Evolutionary conservation across 129 eudicot genomes (phyloP).

Genomic region (Escallonia rubra): DNA sequence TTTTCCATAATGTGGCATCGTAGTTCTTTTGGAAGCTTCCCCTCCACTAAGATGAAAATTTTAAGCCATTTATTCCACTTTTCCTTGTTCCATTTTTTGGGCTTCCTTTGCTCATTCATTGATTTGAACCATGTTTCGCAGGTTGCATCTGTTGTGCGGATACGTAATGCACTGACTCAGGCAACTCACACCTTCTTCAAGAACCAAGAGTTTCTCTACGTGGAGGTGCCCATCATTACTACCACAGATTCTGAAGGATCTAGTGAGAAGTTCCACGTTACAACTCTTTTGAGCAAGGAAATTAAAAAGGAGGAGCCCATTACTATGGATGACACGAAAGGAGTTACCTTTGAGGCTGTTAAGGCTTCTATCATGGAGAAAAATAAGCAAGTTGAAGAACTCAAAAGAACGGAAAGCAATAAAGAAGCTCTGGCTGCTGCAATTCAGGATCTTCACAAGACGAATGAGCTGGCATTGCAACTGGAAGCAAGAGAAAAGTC

Average conservation of each 20-base stretch:
- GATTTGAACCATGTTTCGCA: slow-evolving; percentile 11
- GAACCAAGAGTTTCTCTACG: slow-evolving; percentile 60
- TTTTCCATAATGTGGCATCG: background rate
- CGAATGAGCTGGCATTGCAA: slow-evolving; percentile 43
- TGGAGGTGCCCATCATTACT: slow-evolving; percentile 77
- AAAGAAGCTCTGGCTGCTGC: slow-evolving; percentile 77
- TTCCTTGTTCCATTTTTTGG: background rate
- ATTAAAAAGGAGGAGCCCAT: slow-evolving; percentile 14
- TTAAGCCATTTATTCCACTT: no score
- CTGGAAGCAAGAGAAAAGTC: slow-evolving; percentile 51
- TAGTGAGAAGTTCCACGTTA: slow-evolving; percentile 50
- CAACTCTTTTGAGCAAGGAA: slow-evolving; percentile 41
- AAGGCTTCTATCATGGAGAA: slow-evolving; percentile 65
- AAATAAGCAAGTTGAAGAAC: slow-evolving; percentile 59
- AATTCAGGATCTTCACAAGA: slow-evolving; percentile 59
- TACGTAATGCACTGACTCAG: slow-evolving; percentile 51
- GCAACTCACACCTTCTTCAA: slow-evolving; percentile 66
- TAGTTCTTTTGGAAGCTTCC: background rate
- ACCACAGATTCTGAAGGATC: slow-evolving; percentile 50
- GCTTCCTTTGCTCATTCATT: background rate
- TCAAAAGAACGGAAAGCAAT: slow-evolving; percentile 63
- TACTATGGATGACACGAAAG: slow-evolving; percentile 27
- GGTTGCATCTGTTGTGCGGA: slow-evolving; percentile 85
- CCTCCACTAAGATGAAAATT: no score
- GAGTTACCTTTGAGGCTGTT: slow-evolving; percentile 41